Evolutionary conservation across 2,329 filamentous ascomycete genomes (phyloP), one percentile per base, ranked within the genome.

Genomic region (Cadophora malorum): DNA sequence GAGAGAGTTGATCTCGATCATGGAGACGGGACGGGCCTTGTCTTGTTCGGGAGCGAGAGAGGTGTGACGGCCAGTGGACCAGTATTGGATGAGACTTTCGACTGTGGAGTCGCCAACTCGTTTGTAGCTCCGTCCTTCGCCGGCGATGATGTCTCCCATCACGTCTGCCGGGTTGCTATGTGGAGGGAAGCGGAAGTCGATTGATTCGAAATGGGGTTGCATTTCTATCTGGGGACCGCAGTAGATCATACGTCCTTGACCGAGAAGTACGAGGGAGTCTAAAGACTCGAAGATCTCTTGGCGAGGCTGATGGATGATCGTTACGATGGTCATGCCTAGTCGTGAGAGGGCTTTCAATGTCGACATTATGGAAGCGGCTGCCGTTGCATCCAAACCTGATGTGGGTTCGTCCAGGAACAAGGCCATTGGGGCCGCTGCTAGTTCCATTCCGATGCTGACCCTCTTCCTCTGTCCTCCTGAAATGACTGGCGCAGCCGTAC

Each of bases 251-350:
- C 84, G 81, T 1, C 87, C 87, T 68, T 82, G 82, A 12, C 82
- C 88, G 1, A 91, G 82, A 78, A 91, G 90, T 0, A 91, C 80
- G 4, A 91, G 80, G 4, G 86, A 84, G 70, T 91, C 88, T 58
- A 91, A 85, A n/a, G 81, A 79, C 71, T 85, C 82, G 72, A 87
- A 86, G 7, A 87, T 78, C 58, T 85, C 81, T 0, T 83, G 83
- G 7, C 81, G 83, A 1, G 85, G 85, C 71, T 87, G 85, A 71
- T 87, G 85, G 19, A 87, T 83, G 0, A 85, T 86, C 55, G 83
- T 85, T 0, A 87, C 79, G 0, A 87, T 80, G 1, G 84, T 84
- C 72, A 87, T 85, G 0, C 84, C 84, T 0, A 81, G 80, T 58
- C 82, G 79, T 0, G 88, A 85, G 0, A 91, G 82, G 72, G 88